phyloP scores from a whole-genome alignment of 2,329 filamentous ascomycete genomes.

The Intubia oerlemansii region DNA sequence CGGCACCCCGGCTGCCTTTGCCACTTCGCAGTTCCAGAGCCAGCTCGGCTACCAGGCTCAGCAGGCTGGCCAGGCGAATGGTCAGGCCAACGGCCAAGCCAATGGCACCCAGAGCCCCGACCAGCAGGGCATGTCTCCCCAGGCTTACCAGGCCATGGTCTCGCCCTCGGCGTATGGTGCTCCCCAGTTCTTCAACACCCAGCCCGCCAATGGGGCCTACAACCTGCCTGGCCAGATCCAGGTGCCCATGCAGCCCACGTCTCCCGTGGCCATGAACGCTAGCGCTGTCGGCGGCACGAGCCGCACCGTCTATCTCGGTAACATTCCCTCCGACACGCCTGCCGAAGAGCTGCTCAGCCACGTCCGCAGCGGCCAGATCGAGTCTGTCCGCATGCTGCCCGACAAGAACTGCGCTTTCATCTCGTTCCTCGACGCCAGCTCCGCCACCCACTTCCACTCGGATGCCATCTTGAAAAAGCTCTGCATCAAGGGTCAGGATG shows the following conservation, averaged over 20 bases:
- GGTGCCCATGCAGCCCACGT: conserved; percentile 42
- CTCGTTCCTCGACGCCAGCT: conserved; percentile 93
- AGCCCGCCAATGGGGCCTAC: conserved; percentile 69
- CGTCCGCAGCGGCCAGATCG: conserved; percentile 91
- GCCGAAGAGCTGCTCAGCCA: conserved; percentile 94
- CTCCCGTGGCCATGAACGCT: conserved; percentile 55
- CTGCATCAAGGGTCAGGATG: conserved; percentile 94
- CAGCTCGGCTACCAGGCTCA: conserved; percentile 54
- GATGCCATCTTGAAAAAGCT: conserved; percentile 99
- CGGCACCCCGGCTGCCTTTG: conserved; percentile 74
- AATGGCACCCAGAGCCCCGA: conserved; percentile 40
- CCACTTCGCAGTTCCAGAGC: conserved; percentile 78
- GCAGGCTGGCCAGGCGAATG: conserved; percentile 40
- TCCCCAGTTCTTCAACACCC: conserved; percentile 62
- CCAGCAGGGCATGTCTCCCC: conserved; percentile 58
- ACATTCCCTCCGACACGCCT: conserved; percentile 93
- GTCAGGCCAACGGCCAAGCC: conserved; percentile 51
- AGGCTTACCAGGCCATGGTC: conserved; percentile 66
- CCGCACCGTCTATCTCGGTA: conserved; percentile 90
- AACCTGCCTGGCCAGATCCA: conserved; percentile 39
- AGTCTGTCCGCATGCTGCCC: conserved; percentile 88
- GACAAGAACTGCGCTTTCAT: conserved; percentile 99
- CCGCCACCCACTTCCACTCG: conserved; percentile 96
- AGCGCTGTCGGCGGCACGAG: conserved; percentile 76
- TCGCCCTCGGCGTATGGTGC: conserved; percentile 69